Evolutionary conservation across 495 filamentous ascomycete genomes (phyloP).

Genomic region (Venustampulla echinocandica): DNA sequence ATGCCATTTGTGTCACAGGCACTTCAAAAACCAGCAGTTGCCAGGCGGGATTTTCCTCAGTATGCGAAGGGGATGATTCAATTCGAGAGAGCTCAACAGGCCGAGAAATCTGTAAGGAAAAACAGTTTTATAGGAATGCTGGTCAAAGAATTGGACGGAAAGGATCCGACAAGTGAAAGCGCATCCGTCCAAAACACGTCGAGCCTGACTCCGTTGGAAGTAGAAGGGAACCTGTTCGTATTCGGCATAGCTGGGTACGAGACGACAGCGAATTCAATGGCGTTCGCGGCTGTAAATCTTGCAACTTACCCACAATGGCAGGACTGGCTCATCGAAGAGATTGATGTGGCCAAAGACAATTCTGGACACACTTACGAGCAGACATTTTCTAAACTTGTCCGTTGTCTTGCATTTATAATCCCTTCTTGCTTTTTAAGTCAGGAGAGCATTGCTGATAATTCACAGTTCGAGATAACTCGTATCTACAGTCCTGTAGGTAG

Average conservation of each 20-base stretch:
- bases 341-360: constrained; percentile 21
- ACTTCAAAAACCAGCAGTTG: no score
- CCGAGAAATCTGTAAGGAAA: no score
- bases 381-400: constrained; percentile 25
- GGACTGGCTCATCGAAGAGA: constrained; percentile 38
- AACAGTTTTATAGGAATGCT: no score
- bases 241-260: constrained; percentile 49
- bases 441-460: no score
- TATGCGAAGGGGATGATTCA: no score
- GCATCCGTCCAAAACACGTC: no score
- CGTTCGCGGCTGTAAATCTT: constrained; percentile 39
- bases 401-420: constrained; percentile 34
- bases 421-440: constrained; percentile 35
- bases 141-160: constrained; percentile 5
- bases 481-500: no score
- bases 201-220: constrained; percentile 31
- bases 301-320: constrained; percentile 41
- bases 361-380: neutral
- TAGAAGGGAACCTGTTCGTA: constrained; percentile 45
- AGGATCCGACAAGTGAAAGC: constrained; percentile 1
- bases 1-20: no score
- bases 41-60: no score
- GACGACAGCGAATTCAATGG: constrained; percentile 43
- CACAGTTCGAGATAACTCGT: no score
- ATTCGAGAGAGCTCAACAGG: no score